Percentiles rank a stretch among this genome's conserved stretches.
phyloP scores from a whole-genome alignment of 2,329 filamentous ascomycete species.

The Colletotrichum navitas region DNA sequence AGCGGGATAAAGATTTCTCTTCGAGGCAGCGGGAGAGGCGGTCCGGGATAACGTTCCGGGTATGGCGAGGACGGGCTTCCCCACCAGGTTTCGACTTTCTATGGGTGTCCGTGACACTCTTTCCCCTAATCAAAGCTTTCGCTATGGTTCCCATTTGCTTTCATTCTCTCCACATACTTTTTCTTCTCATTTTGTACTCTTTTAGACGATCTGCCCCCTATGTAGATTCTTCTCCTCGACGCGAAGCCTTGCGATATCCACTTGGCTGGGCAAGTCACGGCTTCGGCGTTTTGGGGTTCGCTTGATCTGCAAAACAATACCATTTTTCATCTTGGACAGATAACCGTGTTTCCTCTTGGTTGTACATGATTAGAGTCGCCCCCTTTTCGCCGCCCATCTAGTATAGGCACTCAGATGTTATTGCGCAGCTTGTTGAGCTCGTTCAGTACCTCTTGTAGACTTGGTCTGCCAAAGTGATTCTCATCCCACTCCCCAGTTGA shows the following conservation, averaged over 20 bases:
- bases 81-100: neutral
- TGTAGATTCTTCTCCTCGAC: neutral
- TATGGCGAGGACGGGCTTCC: neutral
- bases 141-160: conserved; percentile 1
- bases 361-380: neutral
- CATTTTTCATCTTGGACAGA: neutral
- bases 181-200: neutral
- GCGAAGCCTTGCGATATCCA: neutral
- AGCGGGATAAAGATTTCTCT: neutral
- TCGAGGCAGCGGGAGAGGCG: neutral
- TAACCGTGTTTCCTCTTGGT: neutral
- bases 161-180: neutral
- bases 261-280: neutral
- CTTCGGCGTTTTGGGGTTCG: neutral
- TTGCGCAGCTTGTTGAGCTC: conserved; percentile 37
- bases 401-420: conserved; percentile 43
- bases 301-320: neutral
- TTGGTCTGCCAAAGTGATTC: conserved; percentile 65
- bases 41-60: neutral
- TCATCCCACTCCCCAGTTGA: conserved; percentile 59
- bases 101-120: conserved; percentile 17
- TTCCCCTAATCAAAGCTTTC: neutral
- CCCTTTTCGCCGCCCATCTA: neutral
- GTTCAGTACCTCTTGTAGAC: conserved; percentile 57
- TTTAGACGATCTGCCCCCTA: neutral